Base-by-base conservation (phyloP, 768 basidiomycete genomes). In the Boletus insuetus region DNA sequence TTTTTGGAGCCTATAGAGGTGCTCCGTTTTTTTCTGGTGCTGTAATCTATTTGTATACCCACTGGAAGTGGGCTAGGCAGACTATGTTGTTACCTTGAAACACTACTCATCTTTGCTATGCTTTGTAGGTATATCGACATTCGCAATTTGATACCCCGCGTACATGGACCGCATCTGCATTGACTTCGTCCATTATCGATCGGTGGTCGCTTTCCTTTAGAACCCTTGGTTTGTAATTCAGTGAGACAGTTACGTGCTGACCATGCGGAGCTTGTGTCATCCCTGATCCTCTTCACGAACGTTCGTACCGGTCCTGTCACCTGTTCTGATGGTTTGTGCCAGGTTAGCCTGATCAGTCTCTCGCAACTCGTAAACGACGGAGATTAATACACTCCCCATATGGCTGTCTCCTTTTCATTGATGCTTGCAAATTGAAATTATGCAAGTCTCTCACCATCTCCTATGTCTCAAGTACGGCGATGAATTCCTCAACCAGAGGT, bases 41-140 rank as follows among this genome's bases (percentile, higher is more conserved):
- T 31, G 46, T 39, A 47, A 51, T 14, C 43, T 56, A 47, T 35
- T 14, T 48, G 24, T 40, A 11, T 58, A 42, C 48, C 47, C 39
- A 24, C 10, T 19, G 31, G n/a, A 12, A 24, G 50, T 29, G 29
- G 29, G 29, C 29, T 29, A 6, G 12, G 34, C 13, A 35, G 13
- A 35, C 29, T 35, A 14, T 35, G 11, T 35, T 35, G 13, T 35
- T 35, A 35, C 13, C 34, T 2, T 35, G 34, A 14, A 35, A 35
- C 34, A 35, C 34, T 35, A 9, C 14, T 35, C 11, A 6, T 35
- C 34, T 12, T 35, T 35, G 14, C 34, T 35, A 35, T 14, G 14
- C 34, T 35, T 14, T 35, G 34, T 35, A 35, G 34, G 34, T 14
- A 0, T 35, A 35, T 35, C 13, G 12, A 6, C 34, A 35, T 35